phyloP scores from a whole-genome alignment of 345 rosid genomes.

The Passiflora organensis region DNA sequence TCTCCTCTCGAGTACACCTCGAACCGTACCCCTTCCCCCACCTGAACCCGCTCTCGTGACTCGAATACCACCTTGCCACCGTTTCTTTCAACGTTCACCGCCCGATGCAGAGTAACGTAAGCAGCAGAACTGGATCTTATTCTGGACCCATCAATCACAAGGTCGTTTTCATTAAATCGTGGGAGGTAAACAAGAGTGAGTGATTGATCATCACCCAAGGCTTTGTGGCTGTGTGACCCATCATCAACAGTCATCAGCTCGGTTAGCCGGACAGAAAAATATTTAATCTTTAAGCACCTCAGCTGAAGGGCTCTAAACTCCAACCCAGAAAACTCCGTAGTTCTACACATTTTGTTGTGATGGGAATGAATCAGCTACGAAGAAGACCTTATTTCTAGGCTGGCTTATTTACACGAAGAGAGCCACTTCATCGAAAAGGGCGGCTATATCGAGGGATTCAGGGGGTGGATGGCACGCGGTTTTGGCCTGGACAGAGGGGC shows the following conservation, averaged over 20 bases:
- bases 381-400: neutral
- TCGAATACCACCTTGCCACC: slow-evolving; percentile 38
- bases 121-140: slow-evolving; percentile 57
- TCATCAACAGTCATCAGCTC: slow-evolving; percentile 7
- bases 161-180: slow-evolving; percentile 44
- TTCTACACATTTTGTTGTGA: slow-evolving; percentile 56
- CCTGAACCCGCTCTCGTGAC: slow-evolving; percentile 53
- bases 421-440: neutral
- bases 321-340: slow-evolving; percentile 35
- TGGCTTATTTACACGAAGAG: neutral
- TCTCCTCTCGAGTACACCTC: slow-evolving; percentile 61
- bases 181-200: slow-evolving; percentile 72
- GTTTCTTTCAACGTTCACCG: slow-evolving; percentile 24
- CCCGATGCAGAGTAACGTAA: slow-evolving; percentile 57
- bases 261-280: slow-evolving; percentile 53
- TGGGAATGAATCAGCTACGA: no score
- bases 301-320: slow-evolving; percentile 12
- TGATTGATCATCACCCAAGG: slow-evolving; percentile 35
- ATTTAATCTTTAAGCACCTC: slow-evolving; percentile 40
- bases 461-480: slow-evolving; percentile 19
- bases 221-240: no score
- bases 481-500: slow-evolving; percentile 10
- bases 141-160: slow-evolving; percentile 50
- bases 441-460: neutral
- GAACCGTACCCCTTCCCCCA: slow-evolving; percentile 56